phyloP scores from a whole-genome alignment of 2,329 filamentous ascomycete species.

The Exophiala lecanii-corni region DNA sequence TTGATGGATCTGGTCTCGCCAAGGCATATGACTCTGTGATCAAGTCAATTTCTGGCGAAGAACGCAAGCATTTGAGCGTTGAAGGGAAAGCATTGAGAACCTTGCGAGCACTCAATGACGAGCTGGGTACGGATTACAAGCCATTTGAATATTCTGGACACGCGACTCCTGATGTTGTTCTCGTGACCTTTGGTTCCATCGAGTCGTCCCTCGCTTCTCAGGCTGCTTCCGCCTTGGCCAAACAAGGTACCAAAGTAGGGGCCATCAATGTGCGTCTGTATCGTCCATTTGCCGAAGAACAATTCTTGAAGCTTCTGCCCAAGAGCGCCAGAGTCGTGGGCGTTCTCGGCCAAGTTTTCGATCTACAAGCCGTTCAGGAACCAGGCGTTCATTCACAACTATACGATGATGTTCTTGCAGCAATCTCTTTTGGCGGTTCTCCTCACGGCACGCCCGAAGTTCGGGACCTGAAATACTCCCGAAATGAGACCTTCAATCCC shows the following conservation, averaged over 20 bases:
- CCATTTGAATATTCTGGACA: conserved; percentile 94
- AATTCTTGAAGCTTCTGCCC: conserved; percentile 79
- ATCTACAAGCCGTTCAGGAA: conserved; percentile 69
- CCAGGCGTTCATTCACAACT: conserved; percentile 74
- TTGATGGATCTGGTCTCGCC: conserved; percentile 66
- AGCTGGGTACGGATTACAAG: conserved; percentile 88
- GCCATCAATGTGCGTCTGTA: conserved; percentile 90
- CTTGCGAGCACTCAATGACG: conserved; percentile 73
- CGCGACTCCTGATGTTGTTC: conserved; percentile 68
- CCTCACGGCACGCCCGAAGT: conserved; percentile 61
- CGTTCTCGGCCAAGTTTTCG: conserved; percentile 82
- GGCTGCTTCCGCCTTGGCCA: conserved; percentile 67
- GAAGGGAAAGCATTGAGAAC: conserved; percentile 69
- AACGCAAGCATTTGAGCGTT: conserved; percentile 64
- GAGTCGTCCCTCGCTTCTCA: conserved; percentile 84
- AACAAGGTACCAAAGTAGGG: conserved; percentile 72
- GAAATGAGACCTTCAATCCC: conserved; percentile 61
- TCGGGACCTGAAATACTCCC: conserved; percentile 84
- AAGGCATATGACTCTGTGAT: conserved; percentile 64
- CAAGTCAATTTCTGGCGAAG: conserved; percentile 56
- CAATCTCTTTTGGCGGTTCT: conserved; percentile 71
- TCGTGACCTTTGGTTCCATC: conserved; percentile 88
- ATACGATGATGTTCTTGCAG: conserved; percentile 85
- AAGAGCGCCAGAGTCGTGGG: conserved; percentile 69
- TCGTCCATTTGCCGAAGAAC: conserved; percentile 90